Base-by-base conservation (phyloP, 2,329 filamentous ascomycete genomes). In the Xylaria sp. region DNA sequence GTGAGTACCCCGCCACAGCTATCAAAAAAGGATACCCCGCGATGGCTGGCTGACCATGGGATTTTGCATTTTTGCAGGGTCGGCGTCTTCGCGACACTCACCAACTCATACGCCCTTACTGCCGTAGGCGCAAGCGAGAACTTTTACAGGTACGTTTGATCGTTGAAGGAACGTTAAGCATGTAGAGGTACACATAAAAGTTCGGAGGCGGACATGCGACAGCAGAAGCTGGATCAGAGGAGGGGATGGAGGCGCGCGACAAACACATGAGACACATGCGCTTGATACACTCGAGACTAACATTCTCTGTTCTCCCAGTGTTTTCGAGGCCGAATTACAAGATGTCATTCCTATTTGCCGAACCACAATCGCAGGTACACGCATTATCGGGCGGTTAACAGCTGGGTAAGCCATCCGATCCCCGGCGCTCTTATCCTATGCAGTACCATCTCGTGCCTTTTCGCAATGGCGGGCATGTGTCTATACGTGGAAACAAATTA, bases 261-360 rank as follows among this genome's bases (percentile, higher is more conserved):
- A 37, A 15, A 13, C 39, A 58, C 25, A 55, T 44, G 50, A 20
- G 13, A 18, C 23, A 10, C 57, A 60, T 59, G 20, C 34, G 41
- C 41, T 25, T 25, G 34, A 41, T 50, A 25, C 20, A 34, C 41
- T 34, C 61, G 13, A 70, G 41, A 50, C 73, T 74, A 25, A 76
- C 41, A 23, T 2, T 58, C 34, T 56, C 48, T 39, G 13, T 9
- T 34, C 15, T 23, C 41, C 71, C 73, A 94, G 93, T 86, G 89
- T 98, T 81, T 98, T 99, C 85, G 96, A 99, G 87, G 91, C 95
- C 72, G 96, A 99, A 86, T 88, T 99, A 71, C 94, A 97, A 86
- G 96, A 98, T 85, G 90, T 98, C 72, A 95, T 99, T 77, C 96
- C 96, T 75, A 98, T 98, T 82, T 96, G 94, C 83, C 93, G 96